phyloP scores from a whole-genome alignment of 192 early-diverging fungal genomes.

The Coemansia sp. region DNA sequence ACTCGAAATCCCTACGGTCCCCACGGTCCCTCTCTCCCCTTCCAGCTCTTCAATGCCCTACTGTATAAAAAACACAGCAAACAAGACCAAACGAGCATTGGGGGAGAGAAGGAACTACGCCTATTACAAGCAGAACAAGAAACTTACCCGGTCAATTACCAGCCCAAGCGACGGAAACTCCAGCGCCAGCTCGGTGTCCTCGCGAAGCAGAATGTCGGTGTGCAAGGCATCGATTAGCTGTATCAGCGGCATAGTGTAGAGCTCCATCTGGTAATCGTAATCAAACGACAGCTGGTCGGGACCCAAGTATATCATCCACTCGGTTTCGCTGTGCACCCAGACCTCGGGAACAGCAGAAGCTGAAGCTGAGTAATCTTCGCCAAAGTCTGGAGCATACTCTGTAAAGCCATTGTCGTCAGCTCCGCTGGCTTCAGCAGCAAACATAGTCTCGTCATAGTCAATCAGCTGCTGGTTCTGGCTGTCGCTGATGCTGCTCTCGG shows the following conservation, averaged over 20 bases:
- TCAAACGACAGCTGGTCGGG: constrained; percentile 31
- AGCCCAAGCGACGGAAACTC: constrained; percentile 48
- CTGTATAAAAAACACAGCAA: not conserved
- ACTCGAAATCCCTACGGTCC: constrained; percentile 1
- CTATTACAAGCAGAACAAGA: not conserved
- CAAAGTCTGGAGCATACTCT: not conserved
- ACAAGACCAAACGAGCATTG: not conserved
- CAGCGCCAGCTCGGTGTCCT: constrained; percentile 33
- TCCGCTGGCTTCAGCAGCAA: not conserved
- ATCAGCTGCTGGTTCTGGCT: constrained; percentile 14
- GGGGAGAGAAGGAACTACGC: not conserved
- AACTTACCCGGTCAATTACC: constrained; percentile 47
- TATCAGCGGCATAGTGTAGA: constrained; percentile 32
- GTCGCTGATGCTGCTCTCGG: not conserved
- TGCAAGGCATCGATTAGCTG: constrained; percentile 41
- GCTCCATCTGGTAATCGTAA: constrained; percentile 18
- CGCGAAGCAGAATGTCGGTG: constrained; percentile 27
- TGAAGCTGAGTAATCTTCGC: not conserved
- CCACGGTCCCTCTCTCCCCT: not conserved
- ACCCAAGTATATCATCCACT: constrained; percentile 51
- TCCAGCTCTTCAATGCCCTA: not conserved
- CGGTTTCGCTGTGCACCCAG: constrained; percentile 43
- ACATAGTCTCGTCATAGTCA: constrained; percentile 18
- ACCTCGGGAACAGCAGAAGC: constrained; percentile 22
- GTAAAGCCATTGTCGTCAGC: not conserved